Evolutionary conservation across 2,329 filamentous ascomycete species (phyloP).

Genomic region (Exophiala phaeomuriformis): DNA sequence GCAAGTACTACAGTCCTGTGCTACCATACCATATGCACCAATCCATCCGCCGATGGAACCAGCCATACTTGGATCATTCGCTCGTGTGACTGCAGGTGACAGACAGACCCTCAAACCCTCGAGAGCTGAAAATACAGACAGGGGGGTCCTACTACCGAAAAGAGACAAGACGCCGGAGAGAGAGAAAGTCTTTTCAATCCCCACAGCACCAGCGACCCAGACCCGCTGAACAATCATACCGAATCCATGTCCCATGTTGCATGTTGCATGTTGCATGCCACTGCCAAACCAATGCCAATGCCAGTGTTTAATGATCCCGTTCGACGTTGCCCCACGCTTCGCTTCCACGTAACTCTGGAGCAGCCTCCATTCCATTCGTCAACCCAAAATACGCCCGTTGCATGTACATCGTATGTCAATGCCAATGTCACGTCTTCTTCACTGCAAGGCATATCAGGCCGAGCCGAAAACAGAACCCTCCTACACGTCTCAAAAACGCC

Average conservation of each 20-base stretch:
- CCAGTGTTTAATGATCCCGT: too few relatives aligned
- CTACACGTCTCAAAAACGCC: background rate
- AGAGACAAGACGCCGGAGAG: background rate
- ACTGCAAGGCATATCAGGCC: background rate
- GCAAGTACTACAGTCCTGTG: too few relatives aligned
- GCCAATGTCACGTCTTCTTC: background rate
- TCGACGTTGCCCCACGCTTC: too few relatives aligned
- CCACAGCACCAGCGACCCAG: background rate
- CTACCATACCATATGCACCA: too few relatives aligned
- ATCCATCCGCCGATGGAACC: too few relatives aligned
- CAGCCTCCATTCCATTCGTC: background rate
- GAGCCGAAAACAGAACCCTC: background rate
- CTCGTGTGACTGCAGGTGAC: background rate
- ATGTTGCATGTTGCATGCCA: too few relatives aligned
- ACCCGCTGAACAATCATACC: background rate
- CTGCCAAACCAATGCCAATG: too few relatives aligned
- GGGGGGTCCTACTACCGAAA: slow-evolving; percentile 1
- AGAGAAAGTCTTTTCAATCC: background rate
- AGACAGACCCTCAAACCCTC: background rate
- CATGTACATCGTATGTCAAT: background rate
- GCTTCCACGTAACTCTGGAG: background rate
- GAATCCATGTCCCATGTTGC: slow-evolving; percentile 1
- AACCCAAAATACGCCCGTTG: background rate
- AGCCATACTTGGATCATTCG: too few relatives aligned
- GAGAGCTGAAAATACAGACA: background rate